These are phyloP conservation scores for Trypanosoma scelopori DNA, from an alignment of 208 protist genomes.

Conservation along the genomic window DNA sequence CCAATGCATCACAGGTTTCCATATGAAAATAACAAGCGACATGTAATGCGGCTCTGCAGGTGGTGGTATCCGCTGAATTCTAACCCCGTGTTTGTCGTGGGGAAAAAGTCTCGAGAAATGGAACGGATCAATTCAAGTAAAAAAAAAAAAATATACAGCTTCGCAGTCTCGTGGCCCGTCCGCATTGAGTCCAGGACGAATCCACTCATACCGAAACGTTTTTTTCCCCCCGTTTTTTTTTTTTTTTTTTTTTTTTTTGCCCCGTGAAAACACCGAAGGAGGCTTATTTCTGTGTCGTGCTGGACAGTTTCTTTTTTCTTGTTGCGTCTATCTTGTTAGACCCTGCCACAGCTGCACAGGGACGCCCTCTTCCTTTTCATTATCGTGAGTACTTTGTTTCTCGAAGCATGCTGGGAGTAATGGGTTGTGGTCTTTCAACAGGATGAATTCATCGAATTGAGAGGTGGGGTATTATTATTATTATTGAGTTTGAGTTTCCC, in stretches of 20 bases:
- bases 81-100: background rate
- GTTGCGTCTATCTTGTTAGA: no score
- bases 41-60: background rate
- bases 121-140: background rate
- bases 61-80: background rate
- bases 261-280: no score
- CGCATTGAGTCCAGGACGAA: no score
- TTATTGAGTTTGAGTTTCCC: conserved; percentile 4
- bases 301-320: no score
- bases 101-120: background rate
- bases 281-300: no score
- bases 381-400: no score
- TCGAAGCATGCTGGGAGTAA: background rate
- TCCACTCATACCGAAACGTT: no score
- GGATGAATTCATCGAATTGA: conserved; percentile 1
- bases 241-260: no score
- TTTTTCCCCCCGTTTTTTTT: no score
- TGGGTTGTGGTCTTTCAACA: conserved; percentile 1
- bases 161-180: no score
- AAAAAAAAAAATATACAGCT: background rate
- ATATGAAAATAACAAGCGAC: background rate
- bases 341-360: no score
- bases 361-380: no score
- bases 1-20: background rate
- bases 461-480: background rate